Evolutionary conservation across 768 basidiomycete genomes (phyloP).

Genomic region (Cubamyces sp.): DNA sequence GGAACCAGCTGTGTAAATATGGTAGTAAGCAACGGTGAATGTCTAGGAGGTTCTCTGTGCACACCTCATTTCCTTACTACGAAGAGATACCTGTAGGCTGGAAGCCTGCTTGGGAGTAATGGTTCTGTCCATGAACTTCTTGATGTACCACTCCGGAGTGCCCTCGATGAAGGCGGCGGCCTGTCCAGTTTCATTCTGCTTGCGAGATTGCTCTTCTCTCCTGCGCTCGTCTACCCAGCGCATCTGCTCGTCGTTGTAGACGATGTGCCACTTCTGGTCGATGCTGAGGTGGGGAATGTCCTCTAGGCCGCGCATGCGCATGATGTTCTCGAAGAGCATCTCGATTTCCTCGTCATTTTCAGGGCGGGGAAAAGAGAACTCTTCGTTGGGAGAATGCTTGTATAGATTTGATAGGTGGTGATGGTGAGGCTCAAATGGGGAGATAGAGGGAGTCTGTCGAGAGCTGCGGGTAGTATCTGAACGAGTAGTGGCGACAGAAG

Average conservation of each 20-base stretch:
- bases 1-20: constrained; percentile 68
- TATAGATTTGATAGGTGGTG: constrained; percentile 54
- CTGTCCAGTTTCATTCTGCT: constrained; percentile 62
- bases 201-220: constrained; percentile 63
- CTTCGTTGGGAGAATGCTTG: constrained; percentile 45
- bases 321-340: constrained; percentile 76
- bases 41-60: constrained; percentile 21
- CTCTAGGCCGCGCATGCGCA: constrained; percentile 66
- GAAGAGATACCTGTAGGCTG: constrained; percentile 73
- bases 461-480: constrained; percentile 63
- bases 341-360: constrained; percentile 78
- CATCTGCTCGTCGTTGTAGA: constrained; percentile 80
- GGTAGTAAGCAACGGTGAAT: neutral
- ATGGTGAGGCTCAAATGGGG: constrained; percentile 55
- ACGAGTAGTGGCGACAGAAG: constrained; percentile 50
- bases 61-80: constrained; percentile 82
- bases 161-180: constrained; percentile 58
- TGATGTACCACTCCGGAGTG: constrained; percentile 92
- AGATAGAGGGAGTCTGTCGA: constrained; percentile 63
- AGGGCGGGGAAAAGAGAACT: constrained; percentile 80
- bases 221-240: constrained; percentile 76
- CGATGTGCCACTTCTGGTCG: constrained; percentile 92
- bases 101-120: constrained; percentile 81
- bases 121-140: constrained; percentile 85
- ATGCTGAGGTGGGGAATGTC: constrained; percentile 63